Evolutionary conservation across 169 alveolate genomes (phyloP).

Genomic region (Cryptosporidium viatorum): DNA sequence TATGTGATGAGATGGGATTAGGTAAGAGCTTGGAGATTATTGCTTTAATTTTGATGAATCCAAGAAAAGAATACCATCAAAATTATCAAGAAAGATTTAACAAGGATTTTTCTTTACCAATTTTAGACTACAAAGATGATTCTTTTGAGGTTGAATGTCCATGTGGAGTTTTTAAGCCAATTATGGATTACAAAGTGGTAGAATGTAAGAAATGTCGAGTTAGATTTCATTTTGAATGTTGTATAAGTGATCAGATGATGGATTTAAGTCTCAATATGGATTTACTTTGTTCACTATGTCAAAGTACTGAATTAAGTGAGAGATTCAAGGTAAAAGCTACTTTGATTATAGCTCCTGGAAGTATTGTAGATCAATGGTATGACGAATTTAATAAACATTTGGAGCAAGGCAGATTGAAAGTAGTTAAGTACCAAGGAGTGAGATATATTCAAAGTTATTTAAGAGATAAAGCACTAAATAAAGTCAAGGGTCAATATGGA

Average conservation of each 20-base stretch:
- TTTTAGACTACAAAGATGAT: background rate
- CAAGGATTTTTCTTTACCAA: background rate
- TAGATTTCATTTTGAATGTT: constrained; percentile 30
- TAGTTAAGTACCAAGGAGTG: constrained; percentile 51
- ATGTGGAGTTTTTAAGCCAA: constrained; percentile 4
- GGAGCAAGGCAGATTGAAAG: constrained; percentile 1
- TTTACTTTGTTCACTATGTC: constrained; percentile 44
- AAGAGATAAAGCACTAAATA: background rate
- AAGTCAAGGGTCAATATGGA: background rate
- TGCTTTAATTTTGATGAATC: constrained; percentile 27
- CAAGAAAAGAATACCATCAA: background rate
- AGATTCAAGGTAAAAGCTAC: constrained; percentile 10
- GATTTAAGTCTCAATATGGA: background rate
- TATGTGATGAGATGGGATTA: constrained; percentile 74
- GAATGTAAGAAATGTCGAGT: constrained; percentile 15
- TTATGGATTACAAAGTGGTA: background rate
- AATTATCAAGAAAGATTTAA: background rate
- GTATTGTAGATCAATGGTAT: constrained; percentile 68
- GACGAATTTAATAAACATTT: constrained; percentile 50
- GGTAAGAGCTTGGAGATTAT: constrained; percentile 66
- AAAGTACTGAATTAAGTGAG: background rate
- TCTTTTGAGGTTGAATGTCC: constrained; percentile 30
- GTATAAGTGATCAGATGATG: background rate
- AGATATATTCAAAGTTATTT: constrained; percentile 31
- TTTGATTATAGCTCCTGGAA: constrained; percentile 56